Conservation (phyloP, 768 basidiomycete species). For the Kwoniella sp. region DNA sequence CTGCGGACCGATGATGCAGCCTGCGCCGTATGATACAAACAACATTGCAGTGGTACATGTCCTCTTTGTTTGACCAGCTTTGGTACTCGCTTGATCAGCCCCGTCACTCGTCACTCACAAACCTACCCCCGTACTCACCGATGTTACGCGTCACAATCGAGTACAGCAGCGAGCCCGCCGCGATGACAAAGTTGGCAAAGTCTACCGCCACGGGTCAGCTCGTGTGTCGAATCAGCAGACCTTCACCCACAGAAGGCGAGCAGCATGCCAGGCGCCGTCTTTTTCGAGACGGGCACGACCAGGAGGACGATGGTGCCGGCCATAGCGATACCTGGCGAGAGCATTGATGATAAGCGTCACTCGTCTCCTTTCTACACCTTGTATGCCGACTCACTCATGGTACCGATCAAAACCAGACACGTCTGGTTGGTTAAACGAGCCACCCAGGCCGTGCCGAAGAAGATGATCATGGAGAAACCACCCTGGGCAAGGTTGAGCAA, state of each 20-base stretch:
- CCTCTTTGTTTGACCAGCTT: constrained; percentile 58
- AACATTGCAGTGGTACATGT: constrained; percentile 55
- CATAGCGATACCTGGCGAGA: constrained; percentile 52
- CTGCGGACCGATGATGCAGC: constrained; percentile 56
- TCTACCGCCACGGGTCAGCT: constrained; percentile 11
- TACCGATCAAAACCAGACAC: constrained; percentile 55
- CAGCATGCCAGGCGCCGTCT: constrained; percentile 56
- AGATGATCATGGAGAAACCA: constrained; percentile 48
- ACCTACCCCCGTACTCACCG: constrained; percentile 3
- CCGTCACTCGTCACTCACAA: background rate
- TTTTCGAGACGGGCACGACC: constrained; percentile 52
- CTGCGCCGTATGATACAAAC: constrained; percentile 57
- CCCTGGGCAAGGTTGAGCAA: constrained; percentile 53
- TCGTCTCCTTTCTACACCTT: background rate
- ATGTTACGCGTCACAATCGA: constrained; percentile 32
- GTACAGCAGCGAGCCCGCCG: constrained; percentile 29
- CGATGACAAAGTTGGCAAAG: constrained; percentile 33
- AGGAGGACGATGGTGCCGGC: constrained; percentile 57
- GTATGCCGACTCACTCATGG: constrained; percentile 45
- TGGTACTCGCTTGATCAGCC: background rate
- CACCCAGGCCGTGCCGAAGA: constrained; percentile 31
- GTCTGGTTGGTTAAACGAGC: constrained; percentile 53
- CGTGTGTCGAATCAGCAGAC: constrained; percentile 42
- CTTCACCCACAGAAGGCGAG: constrained; percentile 59
- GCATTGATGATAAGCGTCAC: no score